Evolutionary conservation across 2,329 filamentous ascomycete species (phyloP).

Genomic region (Botrytis cinerea): DNA sequence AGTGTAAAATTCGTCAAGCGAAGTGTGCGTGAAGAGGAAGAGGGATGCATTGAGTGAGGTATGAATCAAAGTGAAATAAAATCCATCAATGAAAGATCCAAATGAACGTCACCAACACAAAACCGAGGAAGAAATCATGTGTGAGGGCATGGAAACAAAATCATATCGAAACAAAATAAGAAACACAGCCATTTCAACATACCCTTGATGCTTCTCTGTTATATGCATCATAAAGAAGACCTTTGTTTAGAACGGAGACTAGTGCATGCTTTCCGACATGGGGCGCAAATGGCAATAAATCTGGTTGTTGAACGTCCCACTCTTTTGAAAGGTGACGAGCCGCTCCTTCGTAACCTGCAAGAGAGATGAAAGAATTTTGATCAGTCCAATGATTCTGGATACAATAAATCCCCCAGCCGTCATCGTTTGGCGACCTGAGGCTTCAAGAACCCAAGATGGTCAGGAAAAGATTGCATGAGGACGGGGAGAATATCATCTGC

Average conservation of each 20-base stretch:
- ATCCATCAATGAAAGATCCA: neutral
- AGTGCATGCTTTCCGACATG: slow-evolving; percentile 66
- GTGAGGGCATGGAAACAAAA: neutral
- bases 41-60: neutral
- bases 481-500: neutral
- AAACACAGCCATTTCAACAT: slow-evolving; percentile 22
- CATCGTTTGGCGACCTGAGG: neutral
- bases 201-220: slow-evolving; percentile 51
- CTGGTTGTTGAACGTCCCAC: slow-evolving; percentile 64
- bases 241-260: slow-evolving; percentile 63
- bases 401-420: neutral
- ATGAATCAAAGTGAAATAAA: no score
- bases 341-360: slow-evolving; percentile 66
- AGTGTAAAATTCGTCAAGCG: neutral
- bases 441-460: neutral
- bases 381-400: slow-evolving; percentile 24
- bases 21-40: neutral
- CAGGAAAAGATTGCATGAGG: neutral
- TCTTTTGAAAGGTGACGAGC: slow-evolving; percentile 69
- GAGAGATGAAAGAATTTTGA: slow-evolving; percentile 21
- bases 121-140: neutral
- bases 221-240: slow-evolving; percentile 60
- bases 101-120: neutral
- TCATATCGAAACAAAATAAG: neutral
- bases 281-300: slow-evolving; percentile 63